Evolutionary conservation across 768 basidiomycete species (phyloP).

Genomic region (Thelephora aurantiotincta): DNA sequence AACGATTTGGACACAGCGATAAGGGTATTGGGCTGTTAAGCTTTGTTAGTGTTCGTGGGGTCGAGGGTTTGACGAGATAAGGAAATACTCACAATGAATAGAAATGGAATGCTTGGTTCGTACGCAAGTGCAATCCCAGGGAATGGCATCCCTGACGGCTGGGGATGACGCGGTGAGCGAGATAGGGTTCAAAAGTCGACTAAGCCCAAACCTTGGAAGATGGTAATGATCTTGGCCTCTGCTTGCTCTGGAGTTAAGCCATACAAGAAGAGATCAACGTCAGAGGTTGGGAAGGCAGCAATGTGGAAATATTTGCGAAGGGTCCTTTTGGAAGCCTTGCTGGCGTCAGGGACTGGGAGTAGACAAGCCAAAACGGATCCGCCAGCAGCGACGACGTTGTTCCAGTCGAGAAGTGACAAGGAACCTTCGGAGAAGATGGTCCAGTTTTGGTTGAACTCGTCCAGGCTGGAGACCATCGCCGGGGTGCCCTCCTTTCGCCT

Average conservation of each 20-base stretch:
- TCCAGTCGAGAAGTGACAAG: conserved; percentile 41
- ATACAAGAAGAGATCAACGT: conserved; percentile 51
- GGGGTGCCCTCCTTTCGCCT: conserved; percentile 37
- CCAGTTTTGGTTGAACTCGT: conserved; percentile 54
- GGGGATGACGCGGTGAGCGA: conserved; percentile 14
- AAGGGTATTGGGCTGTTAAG: conserved; percentile 43
- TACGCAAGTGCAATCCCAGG: conserved; percentile 56
- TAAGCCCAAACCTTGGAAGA: conserved; percentile 20
- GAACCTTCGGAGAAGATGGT: conserved; percentile 47
- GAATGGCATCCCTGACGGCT: conserved; percentile 49
- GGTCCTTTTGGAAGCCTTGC: conserved; percentile 37
- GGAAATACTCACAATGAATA: conserved; percentile 35
- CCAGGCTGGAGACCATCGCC: conserved; percentile 32
- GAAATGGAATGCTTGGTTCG: conserved; percentile 53
- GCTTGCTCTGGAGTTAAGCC: conserved; percentile 46
- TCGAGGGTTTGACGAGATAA: not conserved
- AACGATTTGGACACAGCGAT: conserved; percentile 52
- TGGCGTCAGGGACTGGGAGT: conserved; percentile 31
- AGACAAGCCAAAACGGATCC: conserved; percentile 47
- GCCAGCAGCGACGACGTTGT: conserved; percentile 51
- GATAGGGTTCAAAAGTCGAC: not conserved
- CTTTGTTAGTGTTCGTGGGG: too few relatives aligned
- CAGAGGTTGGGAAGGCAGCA: conserved; percentile 41
- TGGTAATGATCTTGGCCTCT: conserved; percentile 40
- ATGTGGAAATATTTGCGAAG: conserved; percentile 46